Base-by-base conservation (phyloP, 352 stramenopile genomes). In the Phytophthora nicotianae region DNA sequence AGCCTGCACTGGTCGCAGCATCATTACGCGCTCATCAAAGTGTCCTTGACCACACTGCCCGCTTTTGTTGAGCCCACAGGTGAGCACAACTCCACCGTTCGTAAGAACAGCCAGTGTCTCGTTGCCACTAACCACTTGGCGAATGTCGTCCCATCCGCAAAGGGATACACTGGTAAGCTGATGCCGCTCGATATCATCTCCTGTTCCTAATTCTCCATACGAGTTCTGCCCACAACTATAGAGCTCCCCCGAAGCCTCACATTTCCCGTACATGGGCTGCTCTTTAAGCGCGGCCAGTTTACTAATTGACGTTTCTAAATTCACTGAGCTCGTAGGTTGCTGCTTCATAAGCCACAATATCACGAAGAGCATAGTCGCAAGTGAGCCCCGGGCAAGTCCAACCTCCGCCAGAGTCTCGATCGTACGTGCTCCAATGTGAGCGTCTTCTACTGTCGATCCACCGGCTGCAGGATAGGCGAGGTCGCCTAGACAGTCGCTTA, bases 161-260 rank as follows among this genome's bases (percentile, higher is more conserved):
- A 94, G 75, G 8, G 83, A 71, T 1, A 96, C 77, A 43, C 81
- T 91, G 2, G 83, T 92, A 13, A 95, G 73, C 38, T 87, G 76
- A 55, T 95, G 85, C 0, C 88, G 68, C 55, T 95, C 86, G 23
- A 94, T 86, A 51, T 95, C 87, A 42, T 96, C 88, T 17, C 88
- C 88, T 45, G 88, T 88, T 5, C 86, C 86, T 14, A 96, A 69
- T 64, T 96, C 88, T 43, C 88, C 88, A 54, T 96, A 96, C 23
- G 86, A 94, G 50, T 96, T 96, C 40, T 96, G 88, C 3, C 88
- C 88, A 35, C 86, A 96, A 46, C 80, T 89, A 45, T 96, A 96
- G 0, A 96, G 77, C 49, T 96, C 88, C 2, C 86, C 86, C 0
- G 81, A 95, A 32, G 86, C 83, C 56, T 95, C 86, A 40, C 84